These are phyloP conservation scores for Clavispora vitiphila DNA, from an alignment of 805 yeast genomes.

Conservation along the genomic window DNA sequence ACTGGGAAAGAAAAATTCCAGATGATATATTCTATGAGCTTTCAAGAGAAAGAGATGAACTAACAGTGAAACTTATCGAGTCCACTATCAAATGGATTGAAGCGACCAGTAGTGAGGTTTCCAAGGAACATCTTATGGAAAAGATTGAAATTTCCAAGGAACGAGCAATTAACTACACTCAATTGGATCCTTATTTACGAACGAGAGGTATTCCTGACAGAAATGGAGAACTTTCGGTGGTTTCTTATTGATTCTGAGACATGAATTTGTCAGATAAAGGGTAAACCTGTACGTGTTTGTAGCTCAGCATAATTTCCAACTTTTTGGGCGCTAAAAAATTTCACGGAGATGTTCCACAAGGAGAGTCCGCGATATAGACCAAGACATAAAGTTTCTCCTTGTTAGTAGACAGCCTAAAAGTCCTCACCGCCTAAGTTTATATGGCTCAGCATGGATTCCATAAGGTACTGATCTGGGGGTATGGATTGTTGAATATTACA, in stretches of 20 bases:
- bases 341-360: too few relatives aligned
- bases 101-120: conserved; percentile 5
- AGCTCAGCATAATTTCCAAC: too few relatives aligned
- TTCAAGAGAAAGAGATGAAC: conserved; percentile 9
- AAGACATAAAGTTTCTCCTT: too few relatives aligned
- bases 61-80: conserved; percentile 7
- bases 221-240: conserved; percentile 6
- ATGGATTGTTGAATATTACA: too few relatives aligned
- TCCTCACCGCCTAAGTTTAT: too few relatives aligned
- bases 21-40: conserved; percentile 7
- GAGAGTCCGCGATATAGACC: too few relatives aligned
- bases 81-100: conserved; percentile 12
- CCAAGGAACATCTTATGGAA: conserved; percentile 1
- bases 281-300: too few relatives aligned
- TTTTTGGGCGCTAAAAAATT: too few relatives aligned
- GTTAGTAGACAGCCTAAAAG: too few relatives aligned
- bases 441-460: too few relatives aligned
- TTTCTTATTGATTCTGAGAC: background rate
- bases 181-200: conserved; percentile 11
- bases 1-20: conserved; percentile 4
- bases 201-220: conserved; percentile 8
- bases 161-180: conserved; percentile 7
- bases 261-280: too few relatives aligned
- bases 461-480: too few relatives aligned
- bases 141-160: conserved; percentile 5